Percentiles rank a stretch among this genome's conserved stretches.
phyloP scores from a whole-genome alignment of 164 flowering plant genomes.

The Amborella trichopoda region DNA sequence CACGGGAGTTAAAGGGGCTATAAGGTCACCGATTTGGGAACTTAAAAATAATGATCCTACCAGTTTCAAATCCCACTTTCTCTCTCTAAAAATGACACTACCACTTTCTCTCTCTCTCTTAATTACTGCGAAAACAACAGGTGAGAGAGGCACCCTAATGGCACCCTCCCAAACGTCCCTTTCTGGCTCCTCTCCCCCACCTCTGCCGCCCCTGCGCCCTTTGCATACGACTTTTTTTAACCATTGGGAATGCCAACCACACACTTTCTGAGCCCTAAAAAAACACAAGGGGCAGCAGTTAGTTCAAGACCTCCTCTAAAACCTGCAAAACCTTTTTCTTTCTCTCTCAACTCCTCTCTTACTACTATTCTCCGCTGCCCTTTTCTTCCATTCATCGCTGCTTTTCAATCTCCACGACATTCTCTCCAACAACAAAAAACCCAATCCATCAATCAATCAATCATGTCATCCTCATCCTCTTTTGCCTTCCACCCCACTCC shows the following conservation, averaged over 20 bases:
- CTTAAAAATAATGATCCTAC: too few relatives aligned
- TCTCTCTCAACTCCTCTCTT: conserved; percentile 7
- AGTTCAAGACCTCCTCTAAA: background rate
- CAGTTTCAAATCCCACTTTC: too few relatives aligned
- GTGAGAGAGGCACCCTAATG: conserved; percentile 39
- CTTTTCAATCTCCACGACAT: conserved; percentile 11
- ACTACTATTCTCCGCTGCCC: conserved; percentile 1
- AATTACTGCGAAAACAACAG: conserved; percentile 47
- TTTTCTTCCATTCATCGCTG: conserved; percentile 13
- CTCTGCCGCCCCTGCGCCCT: conserved; percentile 38
- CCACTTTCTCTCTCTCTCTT: background rate
- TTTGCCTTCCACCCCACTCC: conserved; percentile 57
- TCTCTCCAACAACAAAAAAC: conserved; percentile 11
- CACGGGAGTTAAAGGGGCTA: conserved; percentile 2
- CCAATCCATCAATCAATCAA: conserved; percentile 20
- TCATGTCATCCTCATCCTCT: conserved; percentile 51
- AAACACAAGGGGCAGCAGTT: background rate
- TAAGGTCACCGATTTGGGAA: conserved; percentile 3
- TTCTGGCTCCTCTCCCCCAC: conserved; percentile 35
- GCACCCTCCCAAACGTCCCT: conserved; percentile 49
- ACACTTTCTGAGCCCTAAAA: conserved; percentile 1
- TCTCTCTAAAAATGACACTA: background rate
- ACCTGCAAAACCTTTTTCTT: background rate
- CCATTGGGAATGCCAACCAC: conserved; percentile 25
- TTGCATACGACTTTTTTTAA: background rate